Percentiles rank a stretch among this genome's conserved stretches.
These are phyloP conservation scores for Wallacemonas sp. DNA, from an alignment of 208 protist genomes.

Conservation along the genomic window DNA sequence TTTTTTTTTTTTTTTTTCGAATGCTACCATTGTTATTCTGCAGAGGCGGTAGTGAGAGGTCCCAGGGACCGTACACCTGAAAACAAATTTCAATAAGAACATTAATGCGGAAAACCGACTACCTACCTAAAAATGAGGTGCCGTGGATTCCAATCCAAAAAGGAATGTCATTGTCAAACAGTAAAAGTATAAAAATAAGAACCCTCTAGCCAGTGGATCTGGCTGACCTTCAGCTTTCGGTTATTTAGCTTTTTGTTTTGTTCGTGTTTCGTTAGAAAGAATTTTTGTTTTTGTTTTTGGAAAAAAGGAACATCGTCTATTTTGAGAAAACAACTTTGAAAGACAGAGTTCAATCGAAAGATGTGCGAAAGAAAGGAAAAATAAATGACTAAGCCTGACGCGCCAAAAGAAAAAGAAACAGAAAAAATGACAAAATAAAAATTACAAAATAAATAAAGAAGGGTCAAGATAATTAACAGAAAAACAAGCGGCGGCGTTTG, in stretches of 20 bases:
- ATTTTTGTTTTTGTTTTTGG: no score
- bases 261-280: no score
- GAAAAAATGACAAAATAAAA: no score
- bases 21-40: neutral
- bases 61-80: no score
- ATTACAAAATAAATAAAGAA: neutral
- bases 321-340: neutral
- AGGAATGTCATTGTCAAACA: neutral
- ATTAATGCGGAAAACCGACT: neutral
- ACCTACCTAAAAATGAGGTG: neutral
- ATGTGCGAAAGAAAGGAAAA: neutral
- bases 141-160: neutral
- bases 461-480: neutral
- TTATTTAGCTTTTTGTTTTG: no score
- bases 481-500: neutral
- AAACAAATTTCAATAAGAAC: neutral
- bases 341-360: neutral
- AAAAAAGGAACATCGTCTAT: no score
- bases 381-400: neutral
- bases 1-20: neutral
- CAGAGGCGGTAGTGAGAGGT: neutral
- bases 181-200: slow-evolving; percentile 7
- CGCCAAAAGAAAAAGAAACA: no score
- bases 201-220: slow-evolving; percentile 1
- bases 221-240: neutral